phyloP scores from a whole-genome alignment of 495 filamentous ascomycete genomes.

The Penicillium herquei region DNA sequence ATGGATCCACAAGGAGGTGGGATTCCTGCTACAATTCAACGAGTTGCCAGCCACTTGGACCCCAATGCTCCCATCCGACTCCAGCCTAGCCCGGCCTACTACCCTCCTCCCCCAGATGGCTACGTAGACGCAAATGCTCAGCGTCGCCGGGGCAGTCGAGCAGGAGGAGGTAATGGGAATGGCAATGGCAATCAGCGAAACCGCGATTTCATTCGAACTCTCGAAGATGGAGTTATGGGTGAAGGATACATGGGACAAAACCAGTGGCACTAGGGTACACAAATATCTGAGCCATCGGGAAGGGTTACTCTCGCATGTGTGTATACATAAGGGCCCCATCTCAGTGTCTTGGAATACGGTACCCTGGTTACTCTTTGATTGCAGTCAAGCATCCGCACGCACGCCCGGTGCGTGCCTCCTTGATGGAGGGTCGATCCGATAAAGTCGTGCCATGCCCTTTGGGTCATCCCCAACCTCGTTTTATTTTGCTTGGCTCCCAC shows the following conservation, averaged over 20 bases:
- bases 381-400: conserved; percentile 7
- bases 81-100: conserved; percentile 96
- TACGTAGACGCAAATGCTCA: conserved; percentile 63
- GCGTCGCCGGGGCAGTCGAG: conserved; percentile 74
- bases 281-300: too few relatives aligned
- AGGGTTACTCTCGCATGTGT: too few relatives aligned
- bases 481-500: conserved; percentile 12
- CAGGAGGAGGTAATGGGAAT: conserved; percentile 29
- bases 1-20: conserved; percentile 92
- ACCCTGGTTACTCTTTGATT: neutral
- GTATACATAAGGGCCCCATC: too few relatives aligned
- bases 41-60: conserved; percentile 96
- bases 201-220: conserved; percentile 85
- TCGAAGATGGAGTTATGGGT: conserved; percentile 88
- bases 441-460: conserved; percentile 4
- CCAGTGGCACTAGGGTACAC: conserved; percentile 57
- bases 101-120: conserved; percentile 91
- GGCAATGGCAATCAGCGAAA: conserved; percentile 55
- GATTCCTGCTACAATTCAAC: conserved; percentile 87
- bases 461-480: neutral
- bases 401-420: conserved; percentile 11
- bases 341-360: conserved; percentile 6
- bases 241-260: conserved; percentile 71
- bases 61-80: conserved; percentile 90
- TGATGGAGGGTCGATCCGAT: conserved; percentile 4